Evolutionary conservation across 2,329 filamentous ascomycete species (phyloP), one percentile per base, ranked within the genome.

Genomic region (Aspergillus tubingensis): DNA sequence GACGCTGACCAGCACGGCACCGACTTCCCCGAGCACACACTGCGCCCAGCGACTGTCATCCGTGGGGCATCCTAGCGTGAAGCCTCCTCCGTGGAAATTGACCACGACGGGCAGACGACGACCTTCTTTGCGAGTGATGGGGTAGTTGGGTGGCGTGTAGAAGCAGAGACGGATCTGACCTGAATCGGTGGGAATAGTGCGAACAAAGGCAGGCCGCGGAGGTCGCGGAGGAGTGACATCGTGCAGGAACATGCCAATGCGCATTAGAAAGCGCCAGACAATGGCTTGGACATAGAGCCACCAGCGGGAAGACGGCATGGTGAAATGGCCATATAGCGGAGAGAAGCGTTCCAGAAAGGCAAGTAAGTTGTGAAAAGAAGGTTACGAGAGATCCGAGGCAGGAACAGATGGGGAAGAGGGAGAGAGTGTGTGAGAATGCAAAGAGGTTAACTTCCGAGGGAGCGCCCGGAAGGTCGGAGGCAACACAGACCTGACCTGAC

Each of bases 191-290:
- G 82, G 25, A 32, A 91, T 82, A 17, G 79, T 79, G 48, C 81
- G 82, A 50, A 80, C 80, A 75, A 91, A 91, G 30, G 81, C 76
- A 2, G 87, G 87, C 32, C 77, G 78, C 1, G 86, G 85, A 5
- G 88, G 86, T 53, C 83, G 80, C 6, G 88, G 87, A 44, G 81
- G 77, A 1, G 87, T 84, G 61, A 88, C 76, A 57, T 82, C 83
- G 71, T 91, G 88, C 41, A 91, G 77, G 61, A 83, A 79, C 87
- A 91, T 90, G 69, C 88, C 88, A 59, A 90, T 82, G 60, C 81
- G 81, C 84, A 90, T 90, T 44, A 91, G 79, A 58, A 83, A 81
- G 55, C 89, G 83, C 87, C 88, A 90, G 72, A 88, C 83, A 27
- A 81, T 76, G 50, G 89, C 88, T 72, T 89, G 84, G 55, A 88